Evolutionary conservation across 106 monocot species (phyloP), one percentile per base, ranked within the genome.

Genomic region (Platanthera guangdongensis): DNA sequence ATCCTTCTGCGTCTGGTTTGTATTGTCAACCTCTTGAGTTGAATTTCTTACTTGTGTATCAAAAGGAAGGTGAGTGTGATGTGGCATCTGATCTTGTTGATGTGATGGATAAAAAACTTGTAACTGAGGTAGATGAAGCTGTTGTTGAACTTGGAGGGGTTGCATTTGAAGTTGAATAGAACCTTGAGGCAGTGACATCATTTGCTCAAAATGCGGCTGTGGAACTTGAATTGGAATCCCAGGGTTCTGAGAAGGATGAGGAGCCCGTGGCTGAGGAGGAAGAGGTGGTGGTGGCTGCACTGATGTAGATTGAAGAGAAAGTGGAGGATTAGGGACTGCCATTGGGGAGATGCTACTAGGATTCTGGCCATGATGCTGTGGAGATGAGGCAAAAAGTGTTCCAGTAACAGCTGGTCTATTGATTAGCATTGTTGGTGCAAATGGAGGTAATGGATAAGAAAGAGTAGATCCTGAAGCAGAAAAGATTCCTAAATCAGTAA

Each of bases 201-300:
- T 62, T 59, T 87, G 93, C 14, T 94, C 91, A 57, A 80, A 72
- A 25, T 77, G 86, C 25, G 74, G 72, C 52, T 88, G 93, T 72
- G 84, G 60, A 47, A 83, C 62, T 71, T 90, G 88, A 79, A 86
- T 53, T 51, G 65, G 39, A 25, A 78, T 64, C 21, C 72, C 52
- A 16, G 81, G 74, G 18, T 90, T 88, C 72, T 84, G 86, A 74
- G 90, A 77, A 73, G 81, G 90, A 82, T 84, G 81, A 54, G 94
- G 95, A 13, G 79, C 85, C 28, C 86, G 88, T 13, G 81, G 73
- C 18, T 85, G 93, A 11, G 91, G 91, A 77, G 94, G 96, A n/a
- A 90, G 96, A 32, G 93, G 96, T 9, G 88, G 92, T 21, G 86
- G 95, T 51, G 93, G 85, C 5, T 81, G 84, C 3, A 76, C 75